Evolutionary conservation across 768 basidiomycete species (phyloP), one percentile per base, ranked within the genome.

Genomic region (Obba rivulosa): DNA sequence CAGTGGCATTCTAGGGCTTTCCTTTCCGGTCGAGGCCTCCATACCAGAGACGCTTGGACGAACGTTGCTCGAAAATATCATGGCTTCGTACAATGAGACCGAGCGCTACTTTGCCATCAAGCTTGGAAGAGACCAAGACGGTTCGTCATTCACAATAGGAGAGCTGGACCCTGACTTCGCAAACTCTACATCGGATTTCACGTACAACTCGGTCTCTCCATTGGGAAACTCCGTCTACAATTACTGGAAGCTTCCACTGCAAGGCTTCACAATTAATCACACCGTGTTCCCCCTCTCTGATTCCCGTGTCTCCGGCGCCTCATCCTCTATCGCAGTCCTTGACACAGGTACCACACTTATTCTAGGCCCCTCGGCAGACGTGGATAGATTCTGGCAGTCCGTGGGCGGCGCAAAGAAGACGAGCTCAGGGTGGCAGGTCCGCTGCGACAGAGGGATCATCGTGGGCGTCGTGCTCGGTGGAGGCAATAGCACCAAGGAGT

Each of bases 261-360:
- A 62, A 17, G 60, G 60, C 38, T 52, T 83, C 46, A 74, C 70
- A 10, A 63, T 81, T 57, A 69, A 79, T 48, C 65, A 66, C 7
- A 59, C 62, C 20, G 40, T 60, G 0, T 65, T 83, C 31, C 38
- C 49, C 10, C 58, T 81, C 16, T 73, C 78, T 2, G 48, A 58
- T 14, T 79, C 81, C 14, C 70, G 71, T 46, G 65, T 79, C 22
- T 59, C 54, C 3, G 70, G 69, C 17, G 67, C 75, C 20, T 41
- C 62, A 11, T 55, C 65, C 2, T 71, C 74, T 0, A 74, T 84
- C 42, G 81, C 76, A 3, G 75, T 86, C 21, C 69, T 84, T 22
- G 84, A 85, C 57, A 80, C 80, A 21, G 81, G 81, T 3, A 80
- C 78, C 21, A 80, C 78, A 4, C 69, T 80, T 45, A 68, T 81